phyloP scores from a whole-genome alignment of 352 stramenopile species.

The Phytophthora rubi region DNA sequence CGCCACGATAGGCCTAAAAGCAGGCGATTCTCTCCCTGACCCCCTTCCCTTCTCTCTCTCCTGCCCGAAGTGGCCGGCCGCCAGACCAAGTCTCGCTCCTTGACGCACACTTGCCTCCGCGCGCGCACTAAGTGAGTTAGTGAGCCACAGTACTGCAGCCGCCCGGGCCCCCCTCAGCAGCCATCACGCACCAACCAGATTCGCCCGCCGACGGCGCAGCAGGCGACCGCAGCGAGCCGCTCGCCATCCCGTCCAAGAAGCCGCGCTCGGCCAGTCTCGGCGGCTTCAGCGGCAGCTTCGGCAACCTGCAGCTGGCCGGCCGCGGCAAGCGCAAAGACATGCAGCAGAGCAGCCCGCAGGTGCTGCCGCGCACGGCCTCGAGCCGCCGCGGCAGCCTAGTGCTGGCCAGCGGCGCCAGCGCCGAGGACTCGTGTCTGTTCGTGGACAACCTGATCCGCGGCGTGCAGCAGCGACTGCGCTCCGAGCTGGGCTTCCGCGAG shows the following conservation, averaged over 20 bases:
- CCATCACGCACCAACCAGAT: conserved; percentile 23
- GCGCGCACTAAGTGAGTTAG: neutral
- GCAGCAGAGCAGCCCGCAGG: conserved; percentile 31
- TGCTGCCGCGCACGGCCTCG: conserved; percentile 9
- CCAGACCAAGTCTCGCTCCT: conserved; percentile 32
- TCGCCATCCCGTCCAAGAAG: conserved; percentile 27
- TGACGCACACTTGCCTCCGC: conserved; percentile 13
- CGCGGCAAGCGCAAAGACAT: conserved; percentile 30
- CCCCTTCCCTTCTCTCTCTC: conserved; percentile 24
- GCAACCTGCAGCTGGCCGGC: conserved; percentile 26
- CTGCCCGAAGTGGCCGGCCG: neutral
- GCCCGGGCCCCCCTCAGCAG: conserved; percentile 1
- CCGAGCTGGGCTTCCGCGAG: conserved; percentile 72
- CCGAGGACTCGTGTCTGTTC: conserved; percentile 65
- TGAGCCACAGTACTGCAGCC: no score
- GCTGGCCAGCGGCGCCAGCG: conserved; percentile 30
- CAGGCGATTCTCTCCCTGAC: conserved; percentile 6
- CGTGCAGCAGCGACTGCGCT: conserved; percentile 63
- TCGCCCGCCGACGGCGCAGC: conserved; percentile 10
- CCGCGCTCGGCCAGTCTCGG: conserved; percentile 25
- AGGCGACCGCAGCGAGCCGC: conserved; percentile 26
- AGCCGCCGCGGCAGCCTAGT: conserved; percentile 27
- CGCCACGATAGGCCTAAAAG: conserved; percentile 4
- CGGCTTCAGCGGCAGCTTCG: conserved; percentile 15
- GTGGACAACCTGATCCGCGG: conserved; percentile 75